Evolutionary conservation across 768 basidiomycete genomes (phyloP).

Genomic region (Tephrocybe rancida): DNA sequence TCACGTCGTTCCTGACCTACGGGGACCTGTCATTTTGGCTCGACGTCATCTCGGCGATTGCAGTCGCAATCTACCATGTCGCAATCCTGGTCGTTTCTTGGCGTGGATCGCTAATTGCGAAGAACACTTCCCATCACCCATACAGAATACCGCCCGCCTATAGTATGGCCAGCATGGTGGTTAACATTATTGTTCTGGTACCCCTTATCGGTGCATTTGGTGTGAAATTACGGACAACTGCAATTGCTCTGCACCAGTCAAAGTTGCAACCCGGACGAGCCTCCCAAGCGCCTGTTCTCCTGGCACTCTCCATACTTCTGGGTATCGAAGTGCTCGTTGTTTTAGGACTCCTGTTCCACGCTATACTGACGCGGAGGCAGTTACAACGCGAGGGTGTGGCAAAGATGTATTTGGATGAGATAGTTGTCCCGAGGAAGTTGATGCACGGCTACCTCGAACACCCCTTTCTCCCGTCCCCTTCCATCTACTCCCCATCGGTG

Average conservation of each 20-base stretch:
- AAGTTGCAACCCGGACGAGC: background rate
- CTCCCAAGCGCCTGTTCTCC: background rate
- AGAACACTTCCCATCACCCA: background rate
- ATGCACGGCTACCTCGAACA: background rate
- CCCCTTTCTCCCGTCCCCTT: constrained; percentile 5
- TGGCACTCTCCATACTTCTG: background rate
- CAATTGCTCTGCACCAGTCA: background rate
- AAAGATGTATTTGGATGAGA: background rate
- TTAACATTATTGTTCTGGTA: background rate
- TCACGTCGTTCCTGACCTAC: constrained; percentile 13
- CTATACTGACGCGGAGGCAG: too few species aligned
- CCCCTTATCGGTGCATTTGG: constrained; percentile 3
- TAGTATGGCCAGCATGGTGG: background rate
- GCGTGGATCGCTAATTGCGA: background rate
- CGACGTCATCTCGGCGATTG: constrained; percentile 8
- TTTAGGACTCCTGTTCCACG: background rate
- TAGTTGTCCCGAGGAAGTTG: background rate
- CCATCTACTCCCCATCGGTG: background rate
- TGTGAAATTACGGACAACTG: background rate
- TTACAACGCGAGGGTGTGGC: background rate
- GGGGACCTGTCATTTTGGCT: constrained; percentile 13
- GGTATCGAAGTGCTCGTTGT: background rate
- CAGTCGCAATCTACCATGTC: constrained; percentile 13
- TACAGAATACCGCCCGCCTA: background rate
- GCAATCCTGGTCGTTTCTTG: constrained; percentile 9